Evolutionary conservation across 495 filamentous ascomycete genomes (phyloP).

Genomic region (Hyphodiscus hymeniophilus): DNA sequence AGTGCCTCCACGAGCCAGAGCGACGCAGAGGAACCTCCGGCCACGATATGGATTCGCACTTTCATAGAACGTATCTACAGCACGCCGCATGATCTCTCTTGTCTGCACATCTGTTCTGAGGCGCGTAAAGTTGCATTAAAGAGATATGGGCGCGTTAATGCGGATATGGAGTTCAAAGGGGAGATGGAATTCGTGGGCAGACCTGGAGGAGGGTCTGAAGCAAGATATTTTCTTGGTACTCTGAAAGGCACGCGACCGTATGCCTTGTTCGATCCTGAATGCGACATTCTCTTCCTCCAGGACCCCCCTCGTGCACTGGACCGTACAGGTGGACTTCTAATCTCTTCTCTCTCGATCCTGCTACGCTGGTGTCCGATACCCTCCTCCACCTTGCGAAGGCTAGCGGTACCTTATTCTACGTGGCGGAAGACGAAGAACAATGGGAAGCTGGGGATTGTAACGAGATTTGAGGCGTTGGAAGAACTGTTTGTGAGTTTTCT

Average conservation of each 20-base stretch:
- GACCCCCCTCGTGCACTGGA: background rate
- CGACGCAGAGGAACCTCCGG: background rate
- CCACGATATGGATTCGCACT: background rate
- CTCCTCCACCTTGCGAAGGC: background rate
- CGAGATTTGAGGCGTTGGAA: background rate
- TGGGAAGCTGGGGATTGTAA: background rate
- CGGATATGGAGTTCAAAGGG: background rate
- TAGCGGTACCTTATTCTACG: background rate
- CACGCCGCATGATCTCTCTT: background rate
- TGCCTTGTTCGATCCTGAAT: background rate
- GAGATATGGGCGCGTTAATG: background rate
- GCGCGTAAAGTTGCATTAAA: background rate
- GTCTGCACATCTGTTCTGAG: background rate
- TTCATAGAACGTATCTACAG: background rate
- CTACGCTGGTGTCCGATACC: background rate
- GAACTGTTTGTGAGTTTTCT: background rate
- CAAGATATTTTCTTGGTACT: background rate
- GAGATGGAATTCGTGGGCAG: background rate
- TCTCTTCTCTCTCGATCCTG: background rate
- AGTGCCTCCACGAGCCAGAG: background rate
- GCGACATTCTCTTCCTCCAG: background rate
- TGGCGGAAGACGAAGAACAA: background rate
- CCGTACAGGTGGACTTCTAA: background rate
- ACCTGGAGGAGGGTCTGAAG: background rate
- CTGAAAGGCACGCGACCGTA: background rate